Evolutionary conservation across 495 filamentous ascomycete genomes (phyloP).

Genomic region (Xylaria scruposa): DNA sequence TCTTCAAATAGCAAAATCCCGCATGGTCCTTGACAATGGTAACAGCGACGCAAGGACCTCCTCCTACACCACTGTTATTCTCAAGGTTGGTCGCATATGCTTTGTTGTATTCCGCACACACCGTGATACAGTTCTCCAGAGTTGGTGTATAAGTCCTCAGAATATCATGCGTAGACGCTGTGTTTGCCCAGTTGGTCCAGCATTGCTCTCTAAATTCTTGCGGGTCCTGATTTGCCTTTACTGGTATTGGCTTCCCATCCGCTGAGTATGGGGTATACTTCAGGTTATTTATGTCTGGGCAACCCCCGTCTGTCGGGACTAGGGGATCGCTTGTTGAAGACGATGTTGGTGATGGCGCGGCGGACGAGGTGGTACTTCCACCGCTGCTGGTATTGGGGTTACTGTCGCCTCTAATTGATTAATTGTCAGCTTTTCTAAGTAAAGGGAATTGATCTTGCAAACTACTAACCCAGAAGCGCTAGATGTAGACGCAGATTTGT

Average conservation of each 20-base stretch:
- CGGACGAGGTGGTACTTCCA: constrained; percentile 16
- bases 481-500: constrained; percentile 10
- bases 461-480: constrained; percentile 26
- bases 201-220: constrained; percentile 43
- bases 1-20: constrained; percentile 49
- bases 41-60: constrained; percentile 40
- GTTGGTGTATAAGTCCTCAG: constrained; percentile 43
- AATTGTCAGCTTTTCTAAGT: constrained; percentile 23
- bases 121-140: constrained; percentile 43
- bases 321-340: constrained; percentile 23
- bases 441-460: background rate
- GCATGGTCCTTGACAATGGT: constrained; percentile 38
- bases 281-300: constrained; percentile 38
- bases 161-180: constrained; percentile 39
- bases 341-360: constrained; percentile 26
- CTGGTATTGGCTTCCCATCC: constrained; percentile 34
- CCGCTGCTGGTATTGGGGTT: background rate
- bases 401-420: constrained; percentile 20
- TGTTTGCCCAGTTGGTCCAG: constrained; percentile 42
- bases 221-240: constrained; percentile 25
- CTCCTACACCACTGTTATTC: constrained; percentile 30
- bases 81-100: constrained; percentile 34
- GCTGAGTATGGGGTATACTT: constrained; percentile 38
- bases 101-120: constrained; percentile 45
- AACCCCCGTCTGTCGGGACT: constrained; percentile 36